Base-by-base conservation (phyloP, 1,284 basidiomycete species). In the Rhodotorula sp. region DNA sequence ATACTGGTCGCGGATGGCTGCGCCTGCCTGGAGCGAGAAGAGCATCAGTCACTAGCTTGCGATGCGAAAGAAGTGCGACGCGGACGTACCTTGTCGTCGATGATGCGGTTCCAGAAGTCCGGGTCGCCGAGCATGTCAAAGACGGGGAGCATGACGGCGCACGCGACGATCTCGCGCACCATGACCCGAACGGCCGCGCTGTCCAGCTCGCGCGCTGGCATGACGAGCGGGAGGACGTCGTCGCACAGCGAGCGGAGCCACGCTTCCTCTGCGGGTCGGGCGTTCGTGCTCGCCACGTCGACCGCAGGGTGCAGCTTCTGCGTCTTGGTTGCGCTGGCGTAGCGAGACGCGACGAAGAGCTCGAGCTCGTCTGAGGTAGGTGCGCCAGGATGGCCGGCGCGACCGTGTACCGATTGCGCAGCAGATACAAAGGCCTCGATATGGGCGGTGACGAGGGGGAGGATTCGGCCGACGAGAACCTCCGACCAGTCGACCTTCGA, bases 21-120 rank as follows among this genome's bases (percentile, higher is more conserved):
- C 91, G 41, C 91, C 91, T 56, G 92, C 91, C 91, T 92, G 73
- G 7, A 27, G 61, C 17, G 58, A 42, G 42, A 42, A 61, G 48
- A 70, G 46, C 8, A 21, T 9, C 21, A 45, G 59, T 5, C 9
- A 48, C 25, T 13, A 17, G 9, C 4, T 8, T 19, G 13, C 19
- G 5, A 4, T 10, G n/a, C n/a, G 17, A 16, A 19, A 41, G 9
- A 49, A 17, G 0, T 2, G 46, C 8, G 21, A 13, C 7, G 41
- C 16, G 25, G 7, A 4, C 89, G 81, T 81, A 91, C 91, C 82
- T 92, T 86, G 82, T 94, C 90, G 80, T 97, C 94, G 65, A 98
- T 91, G 59, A 89, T 87, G 66, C 88, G 85, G 82, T 98, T 98
- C 93, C 94, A 97, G 77, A 97, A 97, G 81, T 98, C 96, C 23